Percentiles rank a stretch among this genome's conserved stretches.
phyloP scores from a whole-genome alignment of 257 asterid genomes.

The Leonotis leonurus region DNA sequence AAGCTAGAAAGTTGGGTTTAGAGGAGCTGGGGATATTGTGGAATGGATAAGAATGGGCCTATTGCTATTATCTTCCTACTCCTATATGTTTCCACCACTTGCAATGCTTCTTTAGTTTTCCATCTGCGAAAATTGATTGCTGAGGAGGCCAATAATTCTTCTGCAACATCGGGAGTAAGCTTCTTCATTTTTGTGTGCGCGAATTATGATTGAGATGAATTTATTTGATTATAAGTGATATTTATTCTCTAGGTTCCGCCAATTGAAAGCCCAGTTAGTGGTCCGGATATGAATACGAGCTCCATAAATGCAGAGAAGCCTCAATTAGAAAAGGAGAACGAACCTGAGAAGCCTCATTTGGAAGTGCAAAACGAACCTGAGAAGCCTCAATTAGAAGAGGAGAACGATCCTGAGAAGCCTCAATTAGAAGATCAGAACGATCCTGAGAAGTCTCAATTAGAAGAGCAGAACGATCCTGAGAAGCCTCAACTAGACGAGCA shows the following conservation, averaged over 20 bases:
- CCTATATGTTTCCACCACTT: conserved; percentile 23
- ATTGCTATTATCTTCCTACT: conserved; percentile 19
- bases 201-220: no score
- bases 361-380: no score
- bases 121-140: conserved; percentile 24
- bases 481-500: no score
- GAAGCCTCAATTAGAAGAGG: no score
- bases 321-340: conserved; percentile 19
- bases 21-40: conserved; percentile 1
- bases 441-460: no score
- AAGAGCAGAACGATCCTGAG: no score
- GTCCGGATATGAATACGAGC: conserved; percentile 8
- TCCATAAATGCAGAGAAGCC: conserved; percentile 23
- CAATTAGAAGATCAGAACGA: no score
- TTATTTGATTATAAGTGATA: no score
- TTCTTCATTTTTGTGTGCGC: background rate
- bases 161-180: conserved; percentile 25
- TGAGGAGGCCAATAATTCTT: conserved; percentile 2
- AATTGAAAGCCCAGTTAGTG: conserved; percentile 28
- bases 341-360: no score
- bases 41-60: conserved; percentile 25
- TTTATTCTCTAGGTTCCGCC: conserved; percentile 40
- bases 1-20: conserved; percentile 3
- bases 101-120: conserved; percentile 23
- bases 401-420: no score